These are phyloP conservation scores for Candida pini DNA, from an alignment of 805 yeast species.

Conservation along the genomic window DNA sequence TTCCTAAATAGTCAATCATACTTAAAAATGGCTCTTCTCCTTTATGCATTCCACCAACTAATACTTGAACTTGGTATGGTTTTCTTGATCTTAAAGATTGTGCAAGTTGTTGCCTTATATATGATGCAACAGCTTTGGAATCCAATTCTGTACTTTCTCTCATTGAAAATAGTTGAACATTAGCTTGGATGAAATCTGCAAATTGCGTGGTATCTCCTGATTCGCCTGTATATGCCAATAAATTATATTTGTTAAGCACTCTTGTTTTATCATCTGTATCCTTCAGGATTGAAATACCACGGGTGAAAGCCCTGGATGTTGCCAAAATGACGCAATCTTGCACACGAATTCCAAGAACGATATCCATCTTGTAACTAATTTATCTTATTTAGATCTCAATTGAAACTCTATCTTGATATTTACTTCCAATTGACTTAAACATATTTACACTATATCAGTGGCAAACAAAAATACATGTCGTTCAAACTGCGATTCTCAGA, in stretches of 20 bases:
- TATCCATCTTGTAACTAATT: too few species aligned
- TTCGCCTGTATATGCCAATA: conserved; percentile 91
- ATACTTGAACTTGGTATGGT: conserved; percentile 91
- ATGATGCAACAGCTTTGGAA: conserved; percentile 83
- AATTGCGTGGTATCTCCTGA: conserved; percentile 95
- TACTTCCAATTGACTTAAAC: too few species aligned
- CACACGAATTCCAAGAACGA: conserved; percentile 79
- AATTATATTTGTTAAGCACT: conserved; percentile 62
- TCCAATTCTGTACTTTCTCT: conserved; percentile 78
- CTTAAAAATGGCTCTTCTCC: conserved; percentile 54
- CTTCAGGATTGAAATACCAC: conserved; percentile 82
- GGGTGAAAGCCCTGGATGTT: conserved; percentile 89
- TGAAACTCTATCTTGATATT: too few species aligned
- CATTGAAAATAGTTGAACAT: conserved; percentile 80
- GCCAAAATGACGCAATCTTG: conserved; percentile 80
- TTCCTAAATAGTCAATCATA: conserved; percentile 93
- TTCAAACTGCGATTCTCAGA: too few species aligned
- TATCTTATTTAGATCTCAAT: too few species aligned
- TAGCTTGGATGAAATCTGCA: conserved; percentile 92
- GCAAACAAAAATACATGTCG: too few species aligned
- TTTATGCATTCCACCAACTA: conserved; percentile 76
- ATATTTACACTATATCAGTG: too few species aligned
- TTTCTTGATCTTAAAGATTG: conserved; percentile 85
- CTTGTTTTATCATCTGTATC: conserved; percentile 78
- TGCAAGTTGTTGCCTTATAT: conserved; percentile 84